A percentile compares a stretch with the other conserved stretches of the same genome.
Conservation (phyloP, 2,329 filamentous ascomycete genomes). For the Alternaria arborescens region DNA sequence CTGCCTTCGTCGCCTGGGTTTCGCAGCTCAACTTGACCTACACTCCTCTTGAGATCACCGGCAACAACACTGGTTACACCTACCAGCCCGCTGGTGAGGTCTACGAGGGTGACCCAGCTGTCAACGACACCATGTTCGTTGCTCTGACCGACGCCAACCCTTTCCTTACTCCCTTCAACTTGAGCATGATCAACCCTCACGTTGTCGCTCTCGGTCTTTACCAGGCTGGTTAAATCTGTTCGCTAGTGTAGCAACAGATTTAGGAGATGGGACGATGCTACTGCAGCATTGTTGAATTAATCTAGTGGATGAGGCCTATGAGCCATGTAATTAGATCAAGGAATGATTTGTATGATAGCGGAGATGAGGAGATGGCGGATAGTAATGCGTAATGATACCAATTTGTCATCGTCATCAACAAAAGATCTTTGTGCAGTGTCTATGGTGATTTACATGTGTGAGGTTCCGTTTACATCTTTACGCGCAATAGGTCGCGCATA, state of each 20-base stretch:
- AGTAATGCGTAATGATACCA: conserved; percentile 20
- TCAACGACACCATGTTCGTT: conserved; percentile 83
- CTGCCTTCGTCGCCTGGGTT: conserved; percentile 78
- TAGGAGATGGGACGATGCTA: not conserved
- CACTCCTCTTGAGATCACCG: conserved; percentile 70
- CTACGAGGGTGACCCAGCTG: conserved; percentile 71
- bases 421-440: not conserved
- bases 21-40: conserved; percentile 70
- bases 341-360: conserved; percentile 14
- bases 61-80: conserved; percentile 68
- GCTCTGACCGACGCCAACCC: conserved; percentile 75
- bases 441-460: not conserved
- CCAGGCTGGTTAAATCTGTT: conserved; percentile 70
- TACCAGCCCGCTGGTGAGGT: conserved; percentile 76
- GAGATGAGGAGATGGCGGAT: not conserved
- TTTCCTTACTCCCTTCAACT: conserved; percentile 78
- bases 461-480: not conserved
- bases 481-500: too few species aligned
- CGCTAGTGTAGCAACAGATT: not conserved
- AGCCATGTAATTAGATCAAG: conserved; percentile 10
- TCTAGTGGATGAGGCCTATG: conserved; percentile 3
- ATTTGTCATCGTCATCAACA: not conserved
- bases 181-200: conserved; percentile 77
- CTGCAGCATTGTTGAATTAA: not conserved
- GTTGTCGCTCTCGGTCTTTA: conserved; percentile 79